These are phyloP conservation scores for Fusarium tjaetaba DNA, from an alignment of 2,329 filamentous ascomycete species.

Conservation along the genomic window DNA sequence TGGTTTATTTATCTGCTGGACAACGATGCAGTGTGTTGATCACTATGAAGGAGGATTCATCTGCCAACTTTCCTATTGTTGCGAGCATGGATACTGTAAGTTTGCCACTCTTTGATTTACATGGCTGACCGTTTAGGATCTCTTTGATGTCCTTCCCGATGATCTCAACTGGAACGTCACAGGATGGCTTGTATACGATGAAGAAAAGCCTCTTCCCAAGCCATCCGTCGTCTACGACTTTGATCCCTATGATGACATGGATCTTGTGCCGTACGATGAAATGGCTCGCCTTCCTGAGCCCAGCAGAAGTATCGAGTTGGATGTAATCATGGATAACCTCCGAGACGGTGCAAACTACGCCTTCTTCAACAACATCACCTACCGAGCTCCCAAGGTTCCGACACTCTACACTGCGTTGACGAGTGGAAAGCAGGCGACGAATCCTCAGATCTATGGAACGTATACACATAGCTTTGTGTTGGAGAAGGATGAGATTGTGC, in stretches of 20 bases:
- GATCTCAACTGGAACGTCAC: slow-evolving; percentile 75
- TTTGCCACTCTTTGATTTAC: background rate
- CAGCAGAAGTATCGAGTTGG: slow-evolving; percentile 70
- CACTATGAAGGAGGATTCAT: slow-evolving; percentile 69
- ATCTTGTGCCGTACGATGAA: slow-evolving; percentile 74
- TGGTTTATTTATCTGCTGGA: slow-evolving; percentile 73
- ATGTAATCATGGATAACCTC: slow-evolving; percentile 70
- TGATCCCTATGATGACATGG: slow-evolving; percentile 77
- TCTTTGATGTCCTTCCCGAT: slow-evolving; percentile 75
- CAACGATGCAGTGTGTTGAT: slow-evolving; percentile 72
- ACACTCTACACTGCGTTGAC: slow-evolving; percentile 80
- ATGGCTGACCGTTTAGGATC: slow-evolving; percentile 51
- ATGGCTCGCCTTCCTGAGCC: slow-evolving; percentile 68
- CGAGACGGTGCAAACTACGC: slow-evolving; percentile 69
- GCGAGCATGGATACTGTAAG: slow-evolving; percentile 74
- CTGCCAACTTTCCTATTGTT: slow-evolving; percentile 73
- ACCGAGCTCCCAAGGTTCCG: slow-evolving; percentile 78
- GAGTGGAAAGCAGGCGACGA: slow-evolving; percentile 65
- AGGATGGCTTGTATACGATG: slow-evolving; percentile 71
- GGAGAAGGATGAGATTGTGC: slow-evolving; percentile 72
- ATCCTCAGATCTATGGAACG: slow-evolving; percentile 71
- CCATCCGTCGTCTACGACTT: slow-evolving; percentile 69
- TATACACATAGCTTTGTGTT: slow-evolving; percentile 75
- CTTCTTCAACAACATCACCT: slow-evolving; percentile 82
- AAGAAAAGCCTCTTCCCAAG: slow-evolving; percentile 55